phyloP scores from a whole-genome alignment of 257 asterid species.

The Schizonepeta tenuifolia region DNA sequence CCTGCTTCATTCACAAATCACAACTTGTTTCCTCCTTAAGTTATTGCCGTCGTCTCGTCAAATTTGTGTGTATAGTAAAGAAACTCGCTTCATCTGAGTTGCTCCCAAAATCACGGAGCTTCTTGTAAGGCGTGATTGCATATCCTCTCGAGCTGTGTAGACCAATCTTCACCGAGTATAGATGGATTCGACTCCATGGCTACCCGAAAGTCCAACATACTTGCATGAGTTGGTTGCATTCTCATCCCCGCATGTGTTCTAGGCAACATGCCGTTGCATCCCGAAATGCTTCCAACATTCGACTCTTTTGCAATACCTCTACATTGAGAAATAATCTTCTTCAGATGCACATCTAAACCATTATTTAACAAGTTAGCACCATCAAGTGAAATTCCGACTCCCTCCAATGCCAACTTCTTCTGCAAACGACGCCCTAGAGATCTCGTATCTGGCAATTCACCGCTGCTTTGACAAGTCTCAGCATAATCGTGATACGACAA shows the following conservation, averaged over 20 bases:
- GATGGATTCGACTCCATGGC: slow-evolving; percentile 78
- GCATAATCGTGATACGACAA: neutral
- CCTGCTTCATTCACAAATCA: neutral
- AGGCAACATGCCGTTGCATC: slow-evolving; percentile 29
- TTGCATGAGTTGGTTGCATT: slow-evolving; percentile 25
- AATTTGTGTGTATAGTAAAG: neutral
- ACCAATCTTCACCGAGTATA: slow-evolving; percentile 70
- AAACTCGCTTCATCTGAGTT: neutral
- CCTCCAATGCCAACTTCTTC: slow-evolving; percentile 62
- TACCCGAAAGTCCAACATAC: slow-evolving; percentile 66
- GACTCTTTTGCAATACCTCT: slow-evolving; percentile 42
- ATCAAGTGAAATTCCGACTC: slow-evolving; percentile 64
- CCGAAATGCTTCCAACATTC: slow-evolving; percentile 33
- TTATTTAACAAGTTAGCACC: slow-evolving; percentile 64
- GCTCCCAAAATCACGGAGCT: slow-evolving; percentile 5
- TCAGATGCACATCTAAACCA: slow-evolving; percentile 64
- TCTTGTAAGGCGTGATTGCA: slow-evolving; percentile 29
- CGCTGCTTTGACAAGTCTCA: slow-evolving; percentile 48
- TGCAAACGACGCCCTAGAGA: slow-evolving; percentile 56
- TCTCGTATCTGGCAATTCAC: slow-evolving; percentile 65
- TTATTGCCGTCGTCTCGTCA: neutral
- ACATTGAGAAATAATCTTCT: slow-evolving; percentile 66
- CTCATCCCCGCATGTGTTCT: slow-evolving; percentile 32
- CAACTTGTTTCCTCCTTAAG: neutral
- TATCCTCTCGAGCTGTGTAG: slow-evolving; percentile 68